Conservation (phyloP, 768 basidiomycete species). For the Pluteus cervinus region DNA sequence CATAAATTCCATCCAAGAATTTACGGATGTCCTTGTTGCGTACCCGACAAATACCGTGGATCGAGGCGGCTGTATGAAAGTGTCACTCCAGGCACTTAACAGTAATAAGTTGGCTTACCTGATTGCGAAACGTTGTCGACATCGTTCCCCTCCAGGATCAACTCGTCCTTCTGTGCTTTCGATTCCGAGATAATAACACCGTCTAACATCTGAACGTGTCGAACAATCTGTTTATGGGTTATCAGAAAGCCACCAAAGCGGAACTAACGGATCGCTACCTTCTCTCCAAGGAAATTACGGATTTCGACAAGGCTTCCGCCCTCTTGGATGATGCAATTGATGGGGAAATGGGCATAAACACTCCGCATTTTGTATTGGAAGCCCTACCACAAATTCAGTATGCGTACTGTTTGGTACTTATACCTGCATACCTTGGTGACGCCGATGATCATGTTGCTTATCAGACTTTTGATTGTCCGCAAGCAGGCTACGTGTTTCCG, state of each 20-base stretch:
- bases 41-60: slow-evolving; percentile 94
- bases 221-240: slow-evolving; percentile 64
- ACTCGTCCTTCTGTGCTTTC: slow-evolving; percentile 90
- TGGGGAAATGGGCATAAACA: slow-evolving; percentile 99
- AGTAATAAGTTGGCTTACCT: slow-evolving; percentile 36
- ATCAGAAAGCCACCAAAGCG: neutral
- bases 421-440: slow-evolving; percentile 74
- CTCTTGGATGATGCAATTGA: slow-evolving; percentile 94
- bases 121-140: slow-evolving; percentile 97
- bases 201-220: slow-evolving; percentile 86
- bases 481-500: slow-evolving; percentile 99
- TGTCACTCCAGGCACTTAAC: slow-evolving; percentile 3
- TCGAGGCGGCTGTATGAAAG: slow-evolving; percentile 68
- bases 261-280: slow-evolving; percentile 44
- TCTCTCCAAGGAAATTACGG: slow-evolving; percentile 93
- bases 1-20: slow-evolving; percentile 93
- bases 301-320: slow-evolving; percentile 73
- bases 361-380: slow-evolving; percentile 99
- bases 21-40: slow-evolving; percentile 99
- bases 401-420: neutral
- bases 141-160: slow-evolving; percentile 92
- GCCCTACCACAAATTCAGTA: slow-evolving; percentile 48
- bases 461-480: slow-evolving; percentile 90
- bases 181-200: slow-evolving; percentile 85
- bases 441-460: slow-evolving; percentile 96